A percentile compares a stretch with the other conserved stretches of the same genome.
Evolutionary conservation across 768 basidiomycete species (phyloP).

Genomic region (Suillus subalutaceus): DNA sequence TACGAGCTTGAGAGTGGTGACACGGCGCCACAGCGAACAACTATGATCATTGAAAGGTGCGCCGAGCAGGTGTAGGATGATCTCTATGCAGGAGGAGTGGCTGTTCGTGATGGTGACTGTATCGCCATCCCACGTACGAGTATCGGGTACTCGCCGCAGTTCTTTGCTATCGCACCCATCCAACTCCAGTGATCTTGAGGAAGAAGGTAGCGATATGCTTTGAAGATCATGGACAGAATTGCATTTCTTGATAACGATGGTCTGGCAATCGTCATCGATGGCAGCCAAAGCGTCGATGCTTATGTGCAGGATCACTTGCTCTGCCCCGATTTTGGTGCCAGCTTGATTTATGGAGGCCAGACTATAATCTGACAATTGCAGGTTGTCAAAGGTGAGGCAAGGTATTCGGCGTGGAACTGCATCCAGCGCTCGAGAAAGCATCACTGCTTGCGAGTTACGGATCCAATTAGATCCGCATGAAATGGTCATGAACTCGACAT

Average conservation of each 20-base stretch:
- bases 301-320: neutral
- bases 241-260: neutral
- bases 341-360: neutral
- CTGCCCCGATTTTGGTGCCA: neutral
- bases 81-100: neutral
- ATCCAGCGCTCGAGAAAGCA: neutral
- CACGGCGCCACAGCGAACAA: neutral
- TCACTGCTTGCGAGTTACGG: neutral
- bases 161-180: neutral
- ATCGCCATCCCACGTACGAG: neutral
- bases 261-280: neutral
- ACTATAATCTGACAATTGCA: neutral
- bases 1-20: neutral
- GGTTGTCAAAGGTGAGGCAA: neutral
- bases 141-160: neutral
- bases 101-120: neutral
- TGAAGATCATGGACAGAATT: neutral
- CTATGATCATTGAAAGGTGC: neutral
- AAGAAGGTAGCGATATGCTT: neutral
- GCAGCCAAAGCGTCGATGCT: neutral
- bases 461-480: neutral
- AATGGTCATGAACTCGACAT: neutral
- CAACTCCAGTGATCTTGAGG: neutral
- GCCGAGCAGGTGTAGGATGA: neutral
- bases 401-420: slow-evolving; percentile 3